Conservation (phyloP, 2,329 filamentous ascomycete genomes). For the Penicillium sp. region DNA sequence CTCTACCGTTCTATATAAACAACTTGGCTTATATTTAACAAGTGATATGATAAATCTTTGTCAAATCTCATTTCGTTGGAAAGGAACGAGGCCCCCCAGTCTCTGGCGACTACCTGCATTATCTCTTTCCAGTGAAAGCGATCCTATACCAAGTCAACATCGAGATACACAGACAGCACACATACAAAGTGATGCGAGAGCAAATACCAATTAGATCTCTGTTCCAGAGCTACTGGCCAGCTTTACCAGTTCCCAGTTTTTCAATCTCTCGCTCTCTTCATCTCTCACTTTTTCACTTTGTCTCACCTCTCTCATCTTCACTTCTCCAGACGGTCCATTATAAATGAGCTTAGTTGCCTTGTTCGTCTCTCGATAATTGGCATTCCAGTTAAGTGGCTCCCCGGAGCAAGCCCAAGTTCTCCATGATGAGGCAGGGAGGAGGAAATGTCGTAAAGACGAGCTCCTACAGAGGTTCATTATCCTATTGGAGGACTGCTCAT, state of each 20-base stretch:
- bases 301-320: not conserved
- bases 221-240: not conserved
- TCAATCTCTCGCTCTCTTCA: not conserved
- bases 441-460: fast-evolving
- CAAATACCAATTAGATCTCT: not conserved
- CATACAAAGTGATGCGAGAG: too few relatives aligned
- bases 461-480: not conserved
- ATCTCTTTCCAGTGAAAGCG: not conserved
- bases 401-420: not conserved
- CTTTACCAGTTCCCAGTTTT: not conserved
- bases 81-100: not conserved
- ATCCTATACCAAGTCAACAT: not conserved
- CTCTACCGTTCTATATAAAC: too few relatives aligned
- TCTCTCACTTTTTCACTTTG: not conserved
- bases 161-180: not conserved
- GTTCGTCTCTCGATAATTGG: not conserved
- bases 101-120: too few relatives aligned
- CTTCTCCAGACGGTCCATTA: not conserved
- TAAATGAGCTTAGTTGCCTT: not conserved
- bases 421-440: not conserved
- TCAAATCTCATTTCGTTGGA: not conserved
- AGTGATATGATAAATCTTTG: not conserved
- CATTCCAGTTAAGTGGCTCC: too few relatives aligned
- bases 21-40: too few relatives aligned
- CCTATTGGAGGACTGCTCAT: not conserved